Evolutionary conservation across 352 stramenopile genomes (phyloP), one percentile per base, ranked within the genome.

Genomic region (Globisporangium spinosum): DNA sequence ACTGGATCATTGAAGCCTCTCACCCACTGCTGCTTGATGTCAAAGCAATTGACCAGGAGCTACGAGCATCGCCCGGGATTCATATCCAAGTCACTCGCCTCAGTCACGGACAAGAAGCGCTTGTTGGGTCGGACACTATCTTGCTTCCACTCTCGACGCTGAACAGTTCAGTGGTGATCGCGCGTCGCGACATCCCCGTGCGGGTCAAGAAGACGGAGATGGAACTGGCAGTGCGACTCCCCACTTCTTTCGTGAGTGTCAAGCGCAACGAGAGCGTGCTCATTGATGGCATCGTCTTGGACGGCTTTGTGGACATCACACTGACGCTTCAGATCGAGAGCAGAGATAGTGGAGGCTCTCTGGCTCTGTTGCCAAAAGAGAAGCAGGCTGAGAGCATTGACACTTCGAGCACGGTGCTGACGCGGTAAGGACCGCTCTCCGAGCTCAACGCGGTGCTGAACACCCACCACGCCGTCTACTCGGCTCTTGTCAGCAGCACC

Each of bases 391-490:
- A 51, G 43, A 51, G 43, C 43, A 51, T n/a, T 22, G 7, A 23
- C 43, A 5, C 15, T 22, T 51, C 7, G 17, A 51, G 17, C 9
- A 51, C 17, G 8, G 7, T 51, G 17, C 15, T 64, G 13, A 20
- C 49, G 27, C 38, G 59, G 17, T 17, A 34, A 22, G 68, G 68
- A 45, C 10, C 63, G 27, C 45, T 65, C 2, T 72, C 57, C 9
- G 68, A 69, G 45, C 62, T 72, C 34, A 72, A 66, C 17, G 32
- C 40, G 2, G 15, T 68, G n/a, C 49, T 72, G 35, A 25, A 22
- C 17, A 49, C 12, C 32, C 62, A 65, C 20, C 40, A 35, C 1
- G n/a, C 69, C 25, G 17, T 72, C 23, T 72, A 72, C 62, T 51
- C 45, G 2, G 25, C 53, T 34, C 6, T 29, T 35, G 13, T 13